Conservation (phyloP, 2,329 filamentous ascomycete species). For the Pleomassaria siparia region DNA sequence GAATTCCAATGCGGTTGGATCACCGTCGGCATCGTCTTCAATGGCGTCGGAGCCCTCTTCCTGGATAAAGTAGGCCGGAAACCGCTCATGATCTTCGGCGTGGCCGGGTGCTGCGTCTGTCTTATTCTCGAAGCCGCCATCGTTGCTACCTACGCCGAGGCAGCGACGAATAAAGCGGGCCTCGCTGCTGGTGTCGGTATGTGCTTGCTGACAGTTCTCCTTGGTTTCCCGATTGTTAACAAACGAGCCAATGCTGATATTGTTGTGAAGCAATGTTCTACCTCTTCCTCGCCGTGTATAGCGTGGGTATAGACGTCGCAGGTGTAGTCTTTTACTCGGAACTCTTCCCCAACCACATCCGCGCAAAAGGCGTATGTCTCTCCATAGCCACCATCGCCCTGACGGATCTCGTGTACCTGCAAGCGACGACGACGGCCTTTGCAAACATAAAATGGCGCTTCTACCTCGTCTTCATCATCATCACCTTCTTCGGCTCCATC, state of each 20-base stretch:
- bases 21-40: conserved; percentile 24
- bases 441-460: conserved; percentile 35
- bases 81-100: conserved; percentile 24
- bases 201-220: no score
- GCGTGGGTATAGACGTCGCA: conserved; percentile 23
- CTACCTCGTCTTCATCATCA: conserved; percentile 33
- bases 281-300: conserved; percentile 24
- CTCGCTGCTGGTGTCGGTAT: conserved; percentile 21
- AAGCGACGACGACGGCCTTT: conserved; percentile 34
- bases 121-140: conserved; percentile 28
- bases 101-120: conserved; percentile 22
- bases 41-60: conserved; percentile 17
- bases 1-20: conserved; percentile 29
- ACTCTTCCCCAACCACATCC: conserved; percentile 23
- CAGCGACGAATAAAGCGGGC: conserved; percentile 25
- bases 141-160: conserved; percentile 23
- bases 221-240: not conserved
- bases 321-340: conserved; percentile 15
- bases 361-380: conserved; percentile 25
- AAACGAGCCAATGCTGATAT: not conserved
- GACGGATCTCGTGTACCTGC: conserved; percentile 40
- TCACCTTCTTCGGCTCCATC: conserved; percentile 15
- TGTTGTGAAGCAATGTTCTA: conserved; percentile 17
- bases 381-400: conserved; percentile 32
- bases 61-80: conserved; percentile 21